phyloP scores from a whole-genome alignment of 768 basidiomycete genomes.

The Leccinellum luteum region DNA sequence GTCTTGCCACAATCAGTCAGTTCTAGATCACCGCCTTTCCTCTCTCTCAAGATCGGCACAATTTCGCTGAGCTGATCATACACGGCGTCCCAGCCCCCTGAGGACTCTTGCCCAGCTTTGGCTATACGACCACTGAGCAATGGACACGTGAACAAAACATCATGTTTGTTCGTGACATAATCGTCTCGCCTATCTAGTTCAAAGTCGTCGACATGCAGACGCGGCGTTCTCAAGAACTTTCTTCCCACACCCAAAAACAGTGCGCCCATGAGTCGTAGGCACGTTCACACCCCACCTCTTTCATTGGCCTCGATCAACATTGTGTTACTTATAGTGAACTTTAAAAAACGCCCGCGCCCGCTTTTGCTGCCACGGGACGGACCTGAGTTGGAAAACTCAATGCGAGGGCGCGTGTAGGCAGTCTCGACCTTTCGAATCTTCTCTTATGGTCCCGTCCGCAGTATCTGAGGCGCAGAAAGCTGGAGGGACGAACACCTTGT shows the following conservation, averaged over 20 bases:
- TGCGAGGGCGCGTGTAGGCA: not conserved
- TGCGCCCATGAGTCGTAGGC: conserved; percentile 18
- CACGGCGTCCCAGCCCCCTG: not conserved
- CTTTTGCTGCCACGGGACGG: conserved; percentile 1
- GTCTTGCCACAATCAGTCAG: conserved; percentile 1
- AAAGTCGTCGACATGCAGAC: conserved; percentile 25
- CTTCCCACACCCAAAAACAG: conserved; percentile 26
- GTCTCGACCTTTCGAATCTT: conserved; percentile 3
- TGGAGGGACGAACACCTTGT: conserved; percentile 4
- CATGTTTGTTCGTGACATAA: conserved; percentile 25
- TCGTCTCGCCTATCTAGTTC: conserved; percentile 11
- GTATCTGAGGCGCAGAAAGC: not conserved
- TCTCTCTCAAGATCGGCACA: conserved; percentile 1
- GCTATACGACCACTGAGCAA: not conserved
- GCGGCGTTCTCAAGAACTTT: conserved; percentile 23
- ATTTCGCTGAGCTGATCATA: conserved; percentile 10
- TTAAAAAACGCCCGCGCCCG: conserved; percentile 14
- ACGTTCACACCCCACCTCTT: conserved; percentile 32
- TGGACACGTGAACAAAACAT: not conserved
- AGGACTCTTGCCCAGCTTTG: not conserved
- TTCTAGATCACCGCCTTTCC: conserved; percentile 10
- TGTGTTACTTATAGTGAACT: conserved; percentile 22
- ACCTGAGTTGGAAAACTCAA: not conserved
- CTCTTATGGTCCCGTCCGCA: not conserved
- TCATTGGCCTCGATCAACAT: conserved; percentile 21